Conservation (phyloP, 176 grass and related monocot species). For the Carex kokanica region DNA sequence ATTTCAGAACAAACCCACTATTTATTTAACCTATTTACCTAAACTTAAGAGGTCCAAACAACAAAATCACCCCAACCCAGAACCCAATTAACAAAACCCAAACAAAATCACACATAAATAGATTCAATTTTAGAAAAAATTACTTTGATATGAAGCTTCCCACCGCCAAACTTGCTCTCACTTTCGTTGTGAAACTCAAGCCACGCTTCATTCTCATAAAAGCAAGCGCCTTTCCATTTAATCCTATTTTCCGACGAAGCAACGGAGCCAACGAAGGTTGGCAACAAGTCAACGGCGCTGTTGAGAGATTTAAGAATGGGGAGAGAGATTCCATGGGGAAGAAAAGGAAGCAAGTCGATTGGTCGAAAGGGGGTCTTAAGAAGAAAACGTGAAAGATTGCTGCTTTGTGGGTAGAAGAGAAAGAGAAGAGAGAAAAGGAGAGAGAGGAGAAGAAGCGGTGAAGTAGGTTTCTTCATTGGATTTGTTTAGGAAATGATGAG, state of each 20-base stretch:
- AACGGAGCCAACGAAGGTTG: slow-evolving; percentile 74
- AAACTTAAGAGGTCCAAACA: background rate
- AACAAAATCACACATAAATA: background rate
- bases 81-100: background rate
- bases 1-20: background rate
- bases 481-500: background rate
- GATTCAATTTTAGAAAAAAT: background rate
- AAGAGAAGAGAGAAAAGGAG: background rate
- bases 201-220: slow-evolving; percentile 74
- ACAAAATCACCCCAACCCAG: slow-evolving; percentile 5
- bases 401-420: background rate
- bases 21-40: background rate
- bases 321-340: slow-evolving; percentile 52
- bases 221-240: slow-evolving; percentile 91
- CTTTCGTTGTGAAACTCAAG: slow-evolving; percentile 54
- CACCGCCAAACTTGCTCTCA: slow-evolving; percentile 32
- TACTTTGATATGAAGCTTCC: slow-evolving; percentile 57
- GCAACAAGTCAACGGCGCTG: slow-evolving; percentile 60
- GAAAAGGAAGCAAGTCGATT: slow-evolving; percentile 65
- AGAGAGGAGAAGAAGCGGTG: slow-evolving; percentile 14
- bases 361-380: slow-evolving; percentile 44
- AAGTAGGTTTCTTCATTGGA: slow-evolving; percentile 37
- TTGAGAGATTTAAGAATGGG: slow-evolving; percentile 56
- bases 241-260: slow-evolving; percentile 26
- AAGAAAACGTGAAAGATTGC: slow-evolving; percentile 6